These are phyloP conservation scores for Apiospora kogelbergensis DNA, from an alignment of 2,329 filamentous ascomycete genomes.

Conservation along the genomic window DNA sequence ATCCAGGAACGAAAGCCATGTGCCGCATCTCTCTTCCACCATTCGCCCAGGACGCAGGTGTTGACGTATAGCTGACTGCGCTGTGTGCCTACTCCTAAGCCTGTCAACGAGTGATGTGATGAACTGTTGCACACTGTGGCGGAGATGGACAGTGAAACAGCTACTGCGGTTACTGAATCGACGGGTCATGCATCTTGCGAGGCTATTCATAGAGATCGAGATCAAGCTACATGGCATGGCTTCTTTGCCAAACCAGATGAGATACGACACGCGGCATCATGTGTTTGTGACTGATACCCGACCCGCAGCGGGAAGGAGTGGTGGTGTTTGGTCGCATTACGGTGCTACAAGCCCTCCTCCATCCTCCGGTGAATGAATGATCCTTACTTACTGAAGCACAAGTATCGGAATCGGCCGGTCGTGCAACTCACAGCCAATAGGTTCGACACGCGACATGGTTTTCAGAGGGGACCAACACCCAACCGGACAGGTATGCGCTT, in stretches of 20 bases:
- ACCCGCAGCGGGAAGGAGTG: conserved; percentile 1
- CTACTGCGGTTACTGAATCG: not conserved
- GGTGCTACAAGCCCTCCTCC: too few relatives aligned
- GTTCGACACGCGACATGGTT: not conserved
- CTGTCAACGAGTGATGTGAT: not conserved
- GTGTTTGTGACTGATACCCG: not conserved
- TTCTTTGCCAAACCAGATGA: not conserved
- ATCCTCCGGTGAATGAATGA: not conserved
- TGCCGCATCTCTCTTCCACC: not conserved
- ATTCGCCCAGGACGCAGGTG: not conserved
- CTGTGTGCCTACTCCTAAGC: not conserved
- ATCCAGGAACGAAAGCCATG: not conserved
- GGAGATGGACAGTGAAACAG: not conserved
- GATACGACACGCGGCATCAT: not conserved
- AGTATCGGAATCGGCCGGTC: not conserved
- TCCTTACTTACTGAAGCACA: not conserved
- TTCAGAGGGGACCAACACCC: not conserved
- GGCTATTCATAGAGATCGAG: not conserved
- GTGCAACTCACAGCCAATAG: not conserved
- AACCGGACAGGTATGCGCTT: not conserved
- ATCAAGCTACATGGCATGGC: too few relatives aligned
- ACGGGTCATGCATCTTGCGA: not conserved
- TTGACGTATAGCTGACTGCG: too few relatives aligned
- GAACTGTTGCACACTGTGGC: not conserved
- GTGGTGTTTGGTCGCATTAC: not conserved